Evolutionary conservation across 2,329 filamentous ascomycete species (phyloP).

Genomic region (Trichoderma endophyticum): DNA sequence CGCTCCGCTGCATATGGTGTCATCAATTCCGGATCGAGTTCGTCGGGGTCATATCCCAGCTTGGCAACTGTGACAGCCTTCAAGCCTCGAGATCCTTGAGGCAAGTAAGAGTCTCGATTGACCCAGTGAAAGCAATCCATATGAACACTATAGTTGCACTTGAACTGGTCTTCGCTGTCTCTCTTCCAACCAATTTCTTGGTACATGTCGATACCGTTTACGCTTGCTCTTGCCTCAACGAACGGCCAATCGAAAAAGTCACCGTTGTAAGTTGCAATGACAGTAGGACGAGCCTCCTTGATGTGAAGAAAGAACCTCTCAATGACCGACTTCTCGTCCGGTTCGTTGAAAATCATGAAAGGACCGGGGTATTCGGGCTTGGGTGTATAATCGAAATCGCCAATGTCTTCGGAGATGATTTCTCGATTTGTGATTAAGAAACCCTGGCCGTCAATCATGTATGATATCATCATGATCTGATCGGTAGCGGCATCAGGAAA

Average conservation of each 20-base stretch:
- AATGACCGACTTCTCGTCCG: constrained; percentile 81
- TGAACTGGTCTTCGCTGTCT: constrained; percentile 93
- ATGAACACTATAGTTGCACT: constrained; percentile 92
- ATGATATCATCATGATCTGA: constrained; percentile 99
- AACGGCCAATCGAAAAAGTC: constrained; percentile 99
- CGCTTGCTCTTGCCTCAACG: constrained; percentile 86
- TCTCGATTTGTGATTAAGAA: constrained; percentile 98
- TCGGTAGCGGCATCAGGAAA: constrained; percentile 94
- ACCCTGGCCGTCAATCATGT: constrained; percentile 99
- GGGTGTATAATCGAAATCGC: constrained; percentile 97
- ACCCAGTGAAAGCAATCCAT: constrained; percentile 99
- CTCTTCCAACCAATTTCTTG: constrained; percentile 96
- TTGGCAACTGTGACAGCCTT: constrained; percentile 98
- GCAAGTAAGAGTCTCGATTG: constrained; percentile 95
- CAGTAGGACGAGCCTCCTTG: constrained; percentile 89
- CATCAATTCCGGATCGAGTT: constrained; percentile 97
- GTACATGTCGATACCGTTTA: constrained; percentile 99
- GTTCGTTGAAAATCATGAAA: constrained; percentile 98
- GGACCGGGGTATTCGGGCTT: constrained; percentile 92
- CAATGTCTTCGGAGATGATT: constrained; percentile 95
- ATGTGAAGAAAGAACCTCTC: constrained; percentile 95
- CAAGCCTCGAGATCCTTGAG: constrained; percentile 92
- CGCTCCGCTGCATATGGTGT: constrained; percentile 85
- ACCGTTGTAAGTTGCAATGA: constrained; percentile 99
- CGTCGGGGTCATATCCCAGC: constrained; percentile 95